Evolutionary conservation across 805 yeast genomes (phyloP).

Genomic region (Candida pini): DNA sequence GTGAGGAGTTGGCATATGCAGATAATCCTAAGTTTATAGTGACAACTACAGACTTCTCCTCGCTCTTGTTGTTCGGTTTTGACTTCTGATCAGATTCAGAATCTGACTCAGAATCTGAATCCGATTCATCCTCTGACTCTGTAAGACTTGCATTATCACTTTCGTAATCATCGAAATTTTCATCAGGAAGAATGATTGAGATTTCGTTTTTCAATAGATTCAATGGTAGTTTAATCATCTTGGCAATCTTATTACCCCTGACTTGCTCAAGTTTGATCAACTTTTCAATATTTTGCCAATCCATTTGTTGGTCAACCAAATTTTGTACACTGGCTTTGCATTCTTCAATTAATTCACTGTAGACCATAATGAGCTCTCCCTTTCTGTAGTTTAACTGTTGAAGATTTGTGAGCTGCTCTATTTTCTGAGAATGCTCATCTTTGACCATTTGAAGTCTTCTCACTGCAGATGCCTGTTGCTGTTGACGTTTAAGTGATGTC

Average conservation of each 20-base stretch:
- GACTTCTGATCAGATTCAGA: constrained; percentile 26
- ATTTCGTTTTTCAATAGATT: constrained; percentile 66
- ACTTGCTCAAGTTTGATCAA: constrained; percentile 63
- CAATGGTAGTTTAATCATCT: constrained; percentile 57
- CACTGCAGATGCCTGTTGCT: constrained; percentile 69
- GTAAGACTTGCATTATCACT: constrained; percentile 17
- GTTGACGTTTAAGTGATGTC: constrained; percentile 66
- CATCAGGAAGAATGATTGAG: constrained; percentile 46
- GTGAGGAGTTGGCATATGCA: constrained; percentile 84
- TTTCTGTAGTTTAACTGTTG: constrained; percentile 60
- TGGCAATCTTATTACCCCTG: constrained; percentile 61
- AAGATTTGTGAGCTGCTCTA: constrained; percentile 56
- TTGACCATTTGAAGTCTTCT: constrained; percentile 72
- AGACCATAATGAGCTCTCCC: constrained; percentile 66
- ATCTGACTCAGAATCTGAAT: constrained; percentile 29
- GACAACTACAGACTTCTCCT: constrained; percentile 37
- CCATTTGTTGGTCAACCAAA: constrained; percentile 78
- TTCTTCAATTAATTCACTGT: constrained; percentile 66
- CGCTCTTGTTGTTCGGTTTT: constrained; percentile 8
- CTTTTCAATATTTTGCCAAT: constrained; percentile 86
- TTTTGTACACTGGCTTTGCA: constrained; percentile 64
- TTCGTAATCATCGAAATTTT: constrained; percentile 34
- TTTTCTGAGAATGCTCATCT: constrained; percentile 63
- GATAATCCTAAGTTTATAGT: constrained; percentile 64
- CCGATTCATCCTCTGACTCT: constrained; percentile 3